Percentiles rank a stretch among this genome's conserved stretches.
Conservation (phyloP, 2,329 filamentous ascomycete species). For the Alternaria sp. region DNA sequence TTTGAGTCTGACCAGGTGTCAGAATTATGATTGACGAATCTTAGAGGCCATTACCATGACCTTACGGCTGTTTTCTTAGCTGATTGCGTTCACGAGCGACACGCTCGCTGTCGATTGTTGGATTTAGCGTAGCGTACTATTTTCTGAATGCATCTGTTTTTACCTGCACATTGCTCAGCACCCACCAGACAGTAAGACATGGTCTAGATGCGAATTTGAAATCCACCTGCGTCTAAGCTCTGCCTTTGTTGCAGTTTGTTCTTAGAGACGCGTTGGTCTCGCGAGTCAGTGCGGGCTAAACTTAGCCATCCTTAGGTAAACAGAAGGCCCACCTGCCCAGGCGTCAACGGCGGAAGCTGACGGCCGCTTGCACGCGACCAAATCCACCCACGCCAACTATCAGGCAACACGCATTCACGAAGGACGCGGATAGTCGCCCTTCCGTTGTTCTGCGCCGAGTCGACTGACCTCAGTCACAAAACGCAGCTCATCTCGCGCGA, state of each 20-base stretch:
- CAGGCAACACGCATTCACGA: not conserved
- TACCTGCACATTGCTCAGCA: slow-evolving; percentile 7
- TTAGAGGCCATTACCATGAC: not conserved
- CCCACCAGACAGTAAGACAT: not conserved
- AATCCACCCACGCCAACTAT: not conserved
- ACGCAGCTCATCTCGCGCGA: not conserved
- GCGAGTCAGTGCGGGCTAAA: slow-evolving; percentile 7
- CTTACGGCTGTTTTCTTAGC: not conserved
- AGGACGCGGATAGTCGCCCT: slow-evolving; percentile 5
- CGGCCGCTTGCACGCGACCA: slow-evolving; percentile 5
- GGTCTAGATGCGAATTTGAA: not conserved
- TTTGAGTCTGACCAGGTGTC: slow-evolving; percentile 29
- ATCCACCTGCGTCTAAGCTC: not conserved
- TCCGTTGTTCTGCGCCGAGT: slow-evolving; percentile 8
- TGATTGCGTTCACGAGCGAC: slow-evolving; percentile 6
- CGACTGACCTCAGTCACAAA: not conserved
- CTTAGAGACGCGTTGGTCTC: not conserved
- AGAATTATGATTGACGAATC: not conserved
- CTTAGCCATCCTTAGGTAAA: slow-evolving; percentile 21
- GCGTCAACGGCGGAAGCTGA: slow-evolving; percentile 7
- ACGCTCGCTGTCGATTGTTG: not conserved
- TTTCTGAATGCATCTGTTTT: slow-evolving; percentile 7
- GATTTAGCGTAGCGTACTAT: slow-evolving; percentile 4
- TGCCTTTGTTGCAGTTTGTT: slow-evolving; percentile 1
- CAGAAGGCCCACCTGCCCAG: slow-evolving; percentile 2